phyloP scores from a whole-genome alignment of 1,139 yeast genomes.

The Taphrina betulina region DNA sequence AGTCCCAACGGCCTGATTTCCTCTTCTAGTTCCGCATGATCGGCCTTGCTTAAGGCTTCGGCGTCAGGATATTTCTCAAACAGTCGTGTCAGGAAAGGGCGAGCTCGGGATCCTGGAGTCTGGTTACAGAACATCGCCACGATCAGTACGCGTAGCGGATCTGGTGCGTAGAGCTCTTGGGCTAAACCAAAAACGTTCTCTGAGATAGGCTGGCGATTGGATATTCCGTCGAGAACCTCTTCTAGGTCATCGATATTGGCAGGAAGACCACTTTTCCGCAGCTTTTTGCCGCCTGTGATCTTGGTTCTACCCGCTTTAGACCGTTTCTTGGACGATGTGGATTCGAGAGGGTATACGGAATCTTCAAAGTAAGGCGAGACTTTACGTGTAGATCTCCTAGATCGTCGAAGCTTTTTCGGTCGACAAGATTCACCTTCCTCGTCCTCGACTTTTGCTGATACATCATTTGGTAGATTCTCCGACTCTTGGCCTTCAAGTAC shows the following conservation, averaged over 20 bases:
- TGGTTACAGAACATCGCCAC: constrained; percentile 20
- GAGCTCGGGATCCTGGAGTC: constrained; percentile 18
- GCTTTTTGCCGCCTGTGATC: neutral
- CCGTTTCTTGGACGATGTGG: neutral
- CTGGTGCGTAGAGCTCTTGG: constrained; percentile 12
- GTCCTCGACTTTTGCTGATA: too few species aligned
- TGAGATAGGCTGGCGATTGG: constrained; percentile 1
- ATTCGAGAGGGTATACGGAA: neutral
- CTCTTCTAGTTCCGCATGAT: neutral
- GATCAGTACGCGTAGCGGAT: constrained; percentile 8
- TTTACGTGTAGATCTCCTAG: too few species aligned
- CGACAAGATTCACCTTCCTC: too few species aligned
- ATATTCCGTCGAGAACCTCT: neutral
- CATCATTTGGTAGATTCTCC: too few species aligned
- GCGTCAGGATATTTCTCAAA: constrained; percentile 13
- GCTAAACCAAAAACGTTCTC: constrained; percentile 1
- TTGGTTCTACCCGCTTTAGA: neutral
- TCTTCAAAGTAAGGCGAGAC: neutral
- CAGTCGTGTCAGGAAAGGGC: neutral
- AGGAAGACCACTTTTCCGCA: neutral
- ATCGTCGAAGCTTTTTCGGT: too few species aligned
- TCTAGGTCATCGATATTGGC: neutral
- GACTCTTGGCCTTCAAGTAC: too few species aligned
- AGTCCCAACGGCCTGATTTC: constrained; percentile 12
- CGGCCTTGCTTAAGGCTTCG: constrained; percentile 1